phyloP scores from a whole-genome alignment of 2,329 filamentous ascomycete species.

The Alternaria novae-zelandiae region DNA sequence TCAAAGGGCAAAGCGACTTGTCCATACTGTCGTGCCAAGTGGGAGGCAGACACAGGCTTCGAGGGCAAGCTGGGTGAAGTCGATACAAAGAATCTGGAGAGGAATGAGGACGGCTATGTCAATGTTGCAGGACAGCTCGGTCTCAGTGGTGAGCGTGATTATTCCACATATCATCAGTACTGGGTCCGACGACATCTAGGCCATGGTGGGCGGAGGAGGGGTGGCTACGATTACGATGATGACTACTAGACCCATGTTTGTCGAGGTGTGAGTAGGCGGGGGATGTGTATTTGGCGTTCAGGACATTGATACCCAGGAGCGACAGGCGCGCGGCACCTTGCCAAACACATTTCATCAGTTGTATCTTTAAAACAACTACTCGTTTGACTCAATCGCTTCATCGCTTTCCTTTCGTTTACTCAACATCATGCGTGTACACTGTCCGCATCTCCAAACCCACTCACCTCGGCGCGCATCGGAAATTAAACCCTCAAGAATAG shows the following conservation, averaged over 20 bases:
- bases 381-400: not conserved
- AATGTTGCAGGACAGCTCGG: conserved; percentile 69
- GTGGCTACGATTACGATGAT: not conserved
- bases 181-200: conserved; percentile 30
- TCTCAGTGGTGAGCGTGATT: conserved; percentile 56
- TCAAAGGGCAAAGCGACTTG: conserved; percentile 58
- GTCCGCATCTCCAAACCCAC: not conserved
- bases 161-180: conserved; percentile 34
- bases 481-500: not conserved
- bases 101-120: conserved; percentile 63
- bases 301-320: not conserved
- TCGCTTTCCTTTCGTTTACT: not conserved
- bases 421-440: not conserved
- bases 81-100: conserved; percentile 52
- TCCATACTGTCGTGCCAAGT: conserved; percentile 65
- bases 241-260: not conserved
- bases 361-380: not conserved
- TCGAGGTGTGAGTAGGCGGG: not conserved
- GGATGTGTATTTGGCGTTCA: conserved; percentile 1
- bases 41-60: conserved; percentile 56
- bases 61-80: conserved; percentile 47
- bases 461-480: not conserved
- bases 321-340: not conserved
- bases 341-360: not conserved
- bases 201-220: conserved; percentile 1